Evolutionary conservation across 2,329 filamentous ascomycete genomes (phyloP).

Genomic region (Aureobasidium sp.): DNA sequence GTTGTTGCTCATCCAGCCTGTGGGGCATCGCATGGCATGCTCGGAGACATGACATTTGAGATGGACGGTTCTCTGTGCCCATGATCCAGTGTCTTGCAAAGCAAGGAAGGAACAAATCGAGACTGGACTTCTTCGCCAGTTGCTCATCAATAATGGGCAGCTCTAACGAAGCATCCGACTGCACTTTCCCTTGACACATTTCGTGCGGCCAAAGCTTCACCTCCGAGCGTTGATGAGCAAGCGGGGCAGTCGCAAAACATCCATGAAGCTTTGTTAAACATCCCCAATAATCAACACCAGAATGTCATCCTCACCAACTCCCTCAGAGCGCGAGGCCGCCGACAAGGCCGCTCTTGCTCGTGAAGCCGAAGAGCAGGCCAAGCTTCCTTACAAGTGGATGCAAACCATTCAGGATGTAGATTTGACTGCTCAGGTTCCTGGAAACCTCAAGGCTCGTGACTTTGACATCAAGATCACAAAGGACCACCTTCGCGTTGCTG

Average conservation of each 20-base stretch:
- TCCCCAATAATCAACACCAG: background rate
- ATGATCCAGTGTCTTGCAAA: no score
- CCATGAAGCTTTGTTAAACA: background rate
- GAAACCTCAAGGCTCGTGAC: conserved; percentile 77
- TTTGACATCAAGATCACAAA: conserved; percentile 78
- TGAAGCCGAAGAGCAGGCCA: conserved; percentile 80
- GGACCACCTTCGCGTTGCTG: conserved; percentile 65
- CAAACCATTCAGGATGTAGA: conserved; percentile 89
- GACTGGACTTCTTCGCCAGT: background rate
- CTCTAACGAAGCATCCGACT: background rate
- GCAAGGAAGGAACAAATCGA: background rate
- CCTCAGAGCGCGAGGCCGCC: conserved; percentile 47
- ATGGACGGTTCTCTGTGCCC: background rate
- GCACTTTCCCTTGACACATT: background rate
- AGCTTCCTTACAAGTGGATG: conserved; percentile 93
- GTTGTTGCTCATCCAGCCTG: background rate
- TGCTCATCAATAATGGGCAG: background rate
- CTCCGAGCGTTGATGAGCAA: background rate
- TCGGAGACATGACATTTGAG: background rate
- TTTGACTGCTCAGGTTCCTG: conserved; percentile 68
- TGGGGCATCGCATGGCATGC: background rate
- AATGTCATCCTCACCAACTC: conserved; percentile 40
- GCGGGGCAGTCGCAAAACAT: conserved; percentile 14
- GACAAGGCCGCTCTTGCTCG: conserved; percentile 57
- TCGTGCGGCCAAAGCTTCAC: conserved; percentile 11